Base-by-base conservation (phyloP, 2,329 filamentous ascomycete species). In the Huntiella abstrusa region DNA sequence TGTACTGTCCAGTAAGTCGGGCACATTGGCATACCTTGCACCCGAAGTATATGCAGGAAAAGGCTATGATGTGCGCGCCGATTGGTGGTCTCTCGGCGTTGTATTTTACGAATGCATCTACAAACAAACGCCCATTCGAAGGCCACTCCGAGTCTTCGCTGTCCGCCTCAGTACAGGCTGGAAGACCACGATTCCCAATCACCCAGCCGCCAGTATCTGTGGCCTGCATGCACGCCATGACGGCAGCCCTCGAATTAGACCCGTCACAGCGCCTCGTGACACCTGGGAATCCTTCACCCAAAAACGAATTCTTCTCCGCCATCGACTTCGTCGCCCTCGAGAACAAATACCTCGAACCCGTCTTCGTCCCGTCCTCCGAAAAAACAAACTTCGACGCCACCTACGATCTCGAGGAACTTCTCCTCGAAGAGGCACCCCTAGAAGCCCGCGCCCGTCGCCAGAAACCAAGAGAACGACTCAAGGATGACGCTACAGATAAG, bases 41-140 rank as follows among this genome's bases (percentile, higher is more conserved):
- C 91, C 91, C 4, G 91, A 98, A 60, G 91, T 96, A 2, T 98
- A 96, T 57, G 73, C 79, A 53, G 88, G 88, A 42, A 80, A 77
- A 51, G 91, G 91, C 35, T 98, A 98, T 58, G 79, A 83, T 50
- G 77, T 78, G 41, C 83, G 91, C 55, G 87, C 91, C 37, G 91
- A 98, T 60, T 98, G 91, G 91, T 98, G 91, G 91, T 96, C 91
- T 4, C 64, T 98, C 16, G 91, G 91, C 42, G 91, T 98, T 40
- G 73, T 93, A n/a, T 96, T 96, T 61, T 98, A 95, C 62, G 91
- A 98, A 62, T 96, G 91, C 70, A 95, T 98, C 53, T 98, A 96
- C 66, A 94, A n/a, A 92, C 66, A 96, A 92, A 84, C 76, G 91
- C 55, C 91, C 91, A 16, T 98, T 96, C 53, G 86, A 95, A 57